phyloP scores from a whole-genome alignment of 2,329 filamentous ascomycete species.

The Aspergillus sp. region DNA sequence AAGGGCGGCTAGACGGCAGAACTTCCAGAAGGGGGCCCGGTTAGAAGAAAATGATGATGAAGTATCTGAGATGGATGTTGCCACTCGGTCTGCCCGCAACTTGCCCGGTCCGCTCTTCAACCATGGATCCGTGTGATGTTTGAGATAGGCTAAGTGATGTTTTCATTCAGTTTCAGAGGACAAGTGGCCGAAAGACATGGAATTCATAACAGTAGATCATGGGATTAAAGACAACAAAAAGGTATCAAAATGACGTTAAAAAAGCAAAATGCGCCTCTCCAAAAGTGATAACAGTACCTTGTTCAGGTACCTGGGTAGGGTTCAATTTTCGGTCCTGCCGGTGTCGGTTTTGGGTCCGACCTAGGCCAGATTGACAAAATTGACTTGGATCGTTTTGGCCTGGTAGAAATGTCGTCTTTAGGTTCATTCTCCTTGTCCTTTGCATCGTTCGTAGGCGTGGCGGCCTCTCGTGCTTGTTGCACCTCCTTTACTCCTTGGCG shows the following conservation, averaged over 20 bases:
- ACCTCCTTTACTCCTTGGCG: conserved; percentile 44
- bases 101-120: conserved; percentile 13
- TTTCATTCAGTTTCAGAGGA: background rate
- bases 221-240: background rate
- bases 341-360: conserved; percentile 21
- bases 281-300: background rate
- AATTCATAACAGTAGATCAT: background rate
- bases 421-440: conserved; percentile 9
- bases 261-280: background rate
- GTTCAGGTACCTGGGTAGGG: conserved; percentile 42
- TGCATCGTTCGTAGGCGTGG: conserved; percentile 7
- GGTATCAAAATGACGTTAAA: conserved; percentile 3
- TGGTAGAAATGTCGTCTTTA: conserved; percentile 10
- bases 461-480: conserved; percentile 34
- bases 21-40: background rate
- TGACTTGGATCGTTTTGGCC: conserved; percentile 35
- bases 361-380: conserved; percentile 32
- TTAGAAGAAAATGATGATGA: background rate
- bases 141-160: conserved; percentile 4
- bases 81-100: conserved; percentile 15
- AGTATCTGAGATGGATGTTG: conserved; percentile 7
- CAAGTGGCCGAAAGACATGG: conserved; percentile 11
- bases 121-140: conserved; percentile 17
- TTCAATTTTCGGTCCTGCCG: conserved; percentile 24
- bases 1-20: background rate